These are phyloP conservation scores for Sophora flavescens DNA, from an alignment of 306 rosid genomes.

Conservation along the genomic window DNA sequence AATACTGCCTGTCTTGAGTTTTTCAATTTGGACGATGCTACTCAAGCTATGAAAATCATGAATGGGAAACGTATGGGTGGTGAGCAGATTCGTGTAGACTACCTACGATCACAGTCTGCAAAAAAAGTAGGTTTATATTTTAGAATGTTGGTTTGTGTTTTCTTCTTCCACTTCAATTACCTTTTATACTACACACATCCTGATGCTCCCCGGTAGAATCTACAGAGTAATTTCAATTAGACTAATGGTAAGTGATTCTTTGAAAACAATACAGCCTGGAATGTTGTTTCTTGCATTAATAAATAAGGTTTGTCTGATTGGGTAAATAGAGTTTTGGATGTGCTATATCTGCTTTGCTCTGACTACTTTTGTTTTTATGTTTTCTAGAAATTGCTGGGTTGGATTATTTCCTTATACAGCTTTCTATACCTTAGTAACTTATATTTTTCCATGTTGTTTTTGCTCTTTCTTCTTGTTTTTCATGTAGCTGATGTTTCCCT, in stretches of 20 bases:
- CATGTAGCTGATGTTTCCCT: constrained; percentile 44
- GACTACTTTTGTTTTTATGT: background rate
- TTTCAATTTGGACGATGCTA: constrained; percentile 84
- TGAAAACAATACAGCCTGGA: background rate
- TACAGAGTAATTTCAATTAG: constrained; percentile 18
- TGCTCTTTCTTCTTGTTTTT: constrained; percentile 24
- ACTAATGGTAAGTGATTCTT: constrained; percentile 13
- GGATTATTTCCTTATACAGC: constrained; percentile 10
- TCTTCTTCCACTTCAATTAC: constrained; percentile 20
- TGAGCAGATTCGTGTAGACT: constrained; percentile 94
- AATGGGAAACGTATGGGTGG: constrained; percentile 88
- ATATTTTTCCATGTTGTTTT: background rate
- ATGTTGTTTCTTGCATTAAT: constrained; percentile 11
- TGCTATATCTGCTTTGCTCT: constrained; percentile 19
- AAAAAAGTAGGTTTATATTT: constrained; percentile 68
- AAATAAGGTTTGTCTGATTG: constrained; percentile 28
- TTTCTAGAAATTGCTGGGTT: constrained; percentile 8
- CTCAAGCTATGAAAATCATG: constrained; percentile 88
- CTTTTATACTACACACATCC: constrained; percentile 1
- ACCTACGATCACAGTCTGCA: constrained; percentile 77
- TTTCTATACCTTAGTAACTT: background rate
- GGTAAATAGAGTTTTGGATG: constrained; percentile 12
- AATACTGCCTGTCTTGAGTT: constrained; percentile 93
- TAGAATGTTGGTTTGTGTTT: constrained; percentile 22
- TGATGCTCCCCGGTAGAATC: background rate